Evolutionary conservation across 768 basidiomycete genomes (phyloP).

Genomic region (Mycena latifolia): DNA sequence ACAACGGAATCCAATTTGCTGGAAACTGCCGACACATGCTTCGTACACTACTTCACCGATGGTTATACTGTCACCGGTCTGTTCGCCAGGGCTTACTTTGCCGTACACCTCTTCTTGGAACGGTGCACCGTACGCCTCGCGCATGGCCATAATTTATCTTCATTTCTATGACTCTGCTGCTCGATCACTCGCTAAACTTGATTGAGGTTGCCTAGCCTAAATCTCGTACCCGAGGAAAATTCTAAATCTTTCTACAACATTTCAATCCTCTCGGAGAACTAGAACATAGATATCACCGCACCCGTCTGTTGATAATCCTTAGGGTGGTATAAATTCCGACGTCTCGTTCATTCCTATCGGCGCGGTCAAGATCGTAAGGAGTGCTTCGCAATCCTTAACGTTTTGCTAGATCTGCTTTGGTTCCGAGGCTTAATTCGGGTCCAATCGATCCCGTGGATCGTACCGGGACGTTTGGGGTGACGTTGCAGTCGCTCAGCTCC

Average conservation of each 20-base stretch:
- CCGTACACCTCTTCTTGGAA: not conserved
- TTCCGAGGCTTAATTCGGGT: conserved; percentile 26
- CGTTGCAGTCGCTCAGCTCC: conserved; percentile 23
- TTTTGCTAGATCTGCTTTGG: conserved; percentile 23
- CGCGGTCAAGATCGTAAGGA: conserved; percentile 27
- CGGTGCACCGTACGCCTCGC: not conserved
- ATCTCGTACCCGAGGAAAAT: no score
- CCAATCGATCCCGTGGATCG: conserved; percentile 33
- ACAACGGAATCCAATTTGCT: conserved; percentile 21
- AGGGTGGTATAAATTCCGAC: not conserved
- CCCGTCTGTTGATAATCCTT: no score
- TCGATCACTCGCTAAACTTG: not conserved
- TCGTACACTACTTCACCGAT: not conserved
- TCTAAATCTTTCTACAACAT: no score
- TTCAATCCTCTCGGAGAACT: no score
- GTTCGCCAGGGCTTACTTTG: conserved; percentile 2
- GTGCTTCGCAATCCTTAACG: conserved; percentile 20
- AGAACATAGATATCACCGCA: no score
- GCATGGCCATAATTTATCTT: not conserved
- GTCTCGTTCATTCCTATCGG: conserved; percentile 27
- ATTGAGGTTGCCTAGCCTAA: no score
- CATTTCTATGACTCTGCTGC: not conserved
- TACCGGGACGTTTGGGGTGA: conserved; percentile 22
- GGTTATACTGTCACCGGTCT: not conserved
- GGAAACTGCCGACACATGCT: conserved; percentile 14